Percentiles rank a stretch among this genome's conserved stretches.
Evolutionary conservation across 768 basidiomycete genomes (phyloP).

Genomic region (Panaeolus cyanescens): DNA sequence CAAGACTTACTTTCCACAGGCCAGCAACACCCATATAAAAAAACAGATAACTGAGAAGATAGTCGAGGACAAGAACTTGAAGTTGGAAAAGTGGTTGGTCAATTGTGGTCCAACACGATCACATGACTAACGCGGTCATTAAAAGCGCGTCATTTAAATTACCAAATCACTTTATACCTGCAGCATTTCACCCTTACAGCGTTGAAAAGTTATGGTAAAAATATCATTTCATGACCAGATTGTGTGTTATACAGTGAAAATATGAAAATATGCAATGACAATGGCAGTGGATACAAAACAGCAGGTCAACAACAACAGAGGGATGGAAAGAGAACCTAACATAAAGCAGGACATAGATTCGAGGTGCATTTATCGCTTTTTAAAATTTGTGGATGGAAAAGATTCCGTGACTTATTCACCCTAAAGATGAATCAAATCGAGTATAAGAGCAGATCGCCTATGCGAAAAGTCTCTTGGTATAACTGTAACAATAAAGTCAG

Average conservation of each 20-base stretch:
- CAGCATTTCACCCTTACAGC: background rate
- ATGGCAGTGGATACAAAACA: background rate
- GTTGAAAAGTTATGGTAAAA: background rate
- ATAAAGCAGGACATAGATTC: background rate
- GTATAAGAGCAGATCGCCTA: background rate
- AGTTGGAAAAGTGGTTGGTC: background rate
- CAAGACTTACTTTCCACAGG: slow-evolving; percentile 46
- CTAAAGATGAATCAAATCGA: background rate
- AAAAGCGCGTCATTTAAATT: background rate
- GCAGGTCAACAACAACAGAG: background rate
- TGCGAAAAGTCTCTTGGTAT: slow-evolving; percentile 39
- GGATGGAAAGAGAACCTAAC: background rate
- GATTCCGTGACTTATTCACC: background rate
- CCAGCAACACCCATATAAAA: slow-evolving; percentile 38
- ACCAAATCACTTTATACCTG: background rate
- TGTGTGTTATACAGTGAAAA: slow-evolving; percentile 2
- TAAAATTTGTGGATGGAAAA: background rate
- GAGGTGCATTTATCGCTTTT: background rate
- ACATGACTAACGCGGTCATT: slow-evolving; percentile 5
- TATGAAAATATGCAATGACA: slow-evolving; percentile 1
- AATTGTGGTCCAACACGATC: slow-evolving; percentile 6
- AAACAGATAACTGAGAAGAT: background rate
- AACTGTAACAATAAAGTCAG: slow-evolving; percentile 21
- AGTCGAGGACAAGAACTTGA: background rate
- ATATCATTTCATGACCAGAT: background rate